Percentiles rank a stretch among this genome's conserved stretches.
phyloP scores from a whole-genome alignment of 345 rosid genomes.

The Eutrema japonicum region DNA sequence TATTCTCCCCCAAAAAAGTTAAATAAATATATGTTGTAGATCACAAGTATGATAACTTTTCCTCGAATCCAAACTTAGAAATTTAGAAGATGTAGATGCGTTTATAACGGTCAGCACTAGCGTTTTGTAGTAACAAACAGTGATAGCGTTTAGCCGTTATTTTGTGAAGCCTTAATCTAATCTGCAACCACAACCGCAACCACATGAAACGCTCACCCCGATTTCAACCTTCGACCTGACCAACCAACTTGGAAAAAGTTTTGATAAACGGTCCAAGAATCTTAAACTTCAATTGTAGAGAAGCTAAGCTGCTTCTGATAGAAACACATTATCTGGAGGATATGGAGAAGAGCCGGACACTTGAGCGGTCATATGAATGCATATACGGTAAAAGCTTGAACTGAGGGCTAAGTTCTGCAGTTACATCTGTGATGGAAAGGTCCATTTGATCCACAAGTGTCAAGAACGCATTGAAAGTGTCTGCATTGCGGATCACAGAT shows the following conservation, averaged over 20 bases:
- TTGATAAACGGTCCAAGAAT: neutral
- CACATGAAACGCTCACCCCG: constrained; percentile 12
- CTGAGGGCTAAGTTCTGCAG: constrained; percentile 49
- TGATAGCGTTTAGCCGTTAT: neutral
- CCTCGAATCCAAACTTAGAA: neutral
- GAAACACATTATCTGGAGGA: constrained; percentile 41
- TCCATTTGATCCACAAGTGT: constrained; percentile 54
- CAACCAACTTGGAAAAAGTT: constrained; percentile 49
- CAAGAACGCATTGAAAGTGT: constrained; percentile 66
- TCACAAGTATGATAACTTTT: constrained; percentile 5
- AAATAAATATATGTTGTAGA: neutral
- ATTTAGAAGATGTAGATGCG: neutral
- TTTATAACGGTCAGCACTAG: neutral
- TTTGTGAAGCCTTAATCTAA: neutral
- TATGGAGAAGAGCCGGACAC: constrained; percentile 54
- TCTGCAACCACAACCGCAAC: neutral
- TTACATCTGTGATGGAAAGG: constrained; percentile 57
- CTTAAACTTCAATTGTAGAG: constrained; percentile 26
- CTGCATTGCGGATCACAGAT: constrained; percentile 68
- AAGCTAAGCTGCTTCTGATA: constrained; percentile 33
- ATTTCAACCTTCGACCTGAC: constrained; percentile 13
- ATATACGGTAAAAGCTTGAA: constrained; percentile 64
- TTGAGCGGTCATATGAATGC: constrained; percentile 63
- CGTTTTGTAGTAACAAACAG: constrained; percentile 9
- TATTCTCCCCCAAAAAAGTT: neutral